Conservation (phyloP, 352 stramenopile species). For the Peronospora destructor region DNA sequence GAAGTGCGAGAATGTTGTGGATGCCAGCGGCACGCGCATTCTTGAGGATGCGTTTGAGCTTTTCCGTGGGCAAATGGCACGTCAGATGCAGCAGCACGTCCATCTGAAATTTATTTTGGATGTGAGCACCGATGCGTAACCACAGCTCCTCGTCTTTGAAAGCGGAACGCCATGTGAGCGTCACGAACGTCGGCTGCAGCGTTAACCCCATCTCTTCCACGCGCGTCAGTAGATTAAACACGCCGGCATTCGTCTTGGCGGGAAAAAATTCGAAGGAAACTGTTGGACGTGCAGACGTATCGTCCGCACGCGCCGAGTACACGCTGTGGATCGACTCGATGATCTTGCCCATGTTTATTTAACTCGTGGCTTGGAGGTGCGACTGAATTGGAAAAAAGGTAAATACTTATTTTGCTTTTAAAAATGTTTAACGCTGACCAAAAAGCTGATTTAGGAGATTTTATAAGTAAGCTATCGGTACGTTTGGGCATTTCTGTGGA, state of each 20-base stretch:
- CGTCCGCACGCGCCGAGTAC: constrained; percentile 36
- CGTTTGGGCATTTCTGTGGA: too few species aligned
- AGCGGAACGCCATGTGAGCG: constrained; percentile 84
- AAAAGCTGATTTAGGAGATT: too few species aligned
- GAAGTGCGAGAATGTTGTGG: constrained; percentile 96
- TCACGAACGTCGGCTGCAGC: constrained; percentile 83
- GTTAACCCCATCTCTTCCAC: constrained; percentile 83
- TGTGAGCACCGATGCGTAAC: constrained; percentile 84
- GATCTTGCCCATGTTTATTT: constrained; percentile 62
- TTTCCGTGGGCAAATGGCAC: constrained; percentile 62
- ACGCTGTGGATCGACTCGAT: constrained; percentile 64
- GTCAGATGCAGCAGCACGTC: constrained; percentile 78
- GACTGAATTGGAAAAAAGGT: too few species aligned
- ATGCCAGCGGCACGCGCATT: constrained; percentile 84
- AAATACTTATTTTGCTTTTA: too few species aligned
- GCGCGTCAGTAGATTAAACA: constrained; percentile 79
- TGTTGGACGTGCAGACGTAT: constrained; percentile 37
- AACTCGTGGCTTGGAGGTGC: neutral
- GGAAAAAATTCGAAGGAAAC: constrained; percentile 87
- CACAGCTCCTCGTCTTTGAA: constrained; percentile 87
- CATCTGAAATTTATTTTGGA: constrained; percentile 82
- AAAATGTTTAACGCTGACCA: too few species aligned
- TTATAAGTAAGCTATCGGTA: too few species aligned
- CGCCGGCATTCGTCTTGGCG: constrained; percentile 76
- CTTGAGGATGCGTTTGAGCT: constrained; percentile 57